Conservation (phyloP, 2,329 filamentous ascomycete genomes). For the Trichoderma atrobrunneum region DNA sequence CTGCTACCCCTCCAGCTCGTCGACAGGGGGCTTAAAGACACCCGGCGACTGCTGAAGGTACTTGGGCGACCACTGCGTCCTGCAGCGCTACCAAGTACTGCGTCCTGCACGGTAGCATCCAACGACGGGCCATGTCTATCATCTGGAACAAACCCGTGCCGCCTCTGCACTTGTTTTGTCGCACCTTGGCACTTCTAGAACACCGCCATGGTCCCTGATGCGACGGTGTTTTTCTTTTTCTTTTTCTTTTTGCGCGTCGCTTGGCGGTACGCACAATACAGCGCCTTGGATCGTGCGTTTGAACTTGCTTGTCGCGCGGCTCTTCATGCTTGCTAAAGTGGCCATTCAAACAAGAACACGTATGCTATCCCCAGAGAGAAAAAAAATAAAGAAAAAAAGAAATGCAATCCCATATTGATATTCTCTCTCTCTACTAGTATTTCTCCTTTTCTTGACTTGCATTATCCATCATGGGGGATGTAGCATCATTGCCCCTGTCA, state of each 20-base stretch:
- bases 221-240: neutral
- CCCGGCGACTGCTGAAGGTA: neutral
- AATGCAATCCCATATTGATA: neutral
- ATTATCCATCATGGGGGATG: neutral
- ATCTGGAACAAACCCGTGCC: neutral
- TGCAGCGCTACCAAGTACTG: neutral
- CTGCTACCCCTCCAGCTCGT: slow-evolving; percentile 8
- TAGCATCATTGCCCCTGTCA: neutral
- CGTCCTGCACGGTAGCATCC: neutral
- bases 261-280: neutral
- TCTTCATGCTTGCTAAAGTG: neutral
- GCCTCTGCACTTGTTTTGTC: neutral
- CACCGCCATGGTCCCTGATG: neutral
- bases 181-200: slow-evolving; percentile 6
- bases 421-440: neutral
- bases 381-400: neutral
- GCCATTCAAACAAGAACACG: neutral
- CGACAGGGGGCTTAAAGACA: neutral
- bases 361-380: neutral
- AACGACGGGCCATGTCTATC: neutral
- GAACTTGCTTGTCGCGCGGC: neutral
- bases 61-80: neutral
- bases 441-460: neutral
- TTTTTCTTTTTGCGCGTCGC: neutral
- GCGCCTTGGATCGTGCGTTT: neutral